Evolutionary conservation across 371 early-diverging fungal species (phyloP), one percentile per base, ranked within the genome.

Genomic region (Apophysomyces sp.): DNA sequence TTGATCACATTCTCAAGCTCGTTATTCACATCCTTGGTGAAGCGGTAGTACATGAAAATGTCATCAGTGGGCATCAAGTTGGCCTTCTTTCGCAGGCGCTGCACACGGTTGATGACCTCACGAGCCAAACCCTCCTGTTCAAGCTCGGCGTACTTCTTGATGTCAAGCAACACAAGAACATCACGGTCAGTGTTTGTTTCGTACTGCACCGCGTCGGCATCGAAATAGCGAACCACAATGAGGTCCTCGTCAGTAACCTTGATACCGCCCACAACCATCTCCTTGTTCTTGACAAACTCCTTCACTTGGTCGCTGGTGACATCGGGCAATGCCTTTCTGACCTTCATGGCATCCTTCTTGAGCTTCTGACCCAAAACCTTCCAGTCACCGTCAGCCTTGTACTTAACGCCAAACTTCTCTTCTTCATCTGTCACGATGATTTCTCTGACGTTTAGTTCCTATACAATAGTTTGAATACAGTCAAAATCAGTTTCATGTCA

Each of bases 51-150:
- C 86, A 92, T 92, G 61, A 77, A 67, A 62, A 97, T 91, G 51
- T 90, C 88, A 73, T 98, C 98, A 16, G 91, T 92, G 3, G 96
- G 91, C 72, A 89, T 84, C 63, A 98, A 81, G 34, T 68, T 73
- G 57, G 80, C 85, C 89, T 95, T 94, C 87, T 99, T 99, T 73
- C 99, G 89, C 65, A 98, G 80, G 68, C 97, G 92, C 84, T 99
- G 99, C 18, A 99, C 92, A 69, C 99, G 92, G 87, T 98, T 99
- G 67, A 98, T 90, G 66, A 99, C 80, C 82, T 99, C 99, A 67
- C 99, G 89, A 21, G 99, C 99, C 57, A 90, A 62, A 62, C 97
- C 98, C 80, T 98, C 98, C 66, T 93, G 89, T 69, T 92, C 85
- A 29, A 99, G 86, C 56, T 87, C 89, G 34, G 89, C 82, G 74